Evolutionary conservation across 1,284 basidiomycete species (phyloP), one percentile per base, ranked within the genome.

Genomic region (Leccinum subrobustum): DNA sequence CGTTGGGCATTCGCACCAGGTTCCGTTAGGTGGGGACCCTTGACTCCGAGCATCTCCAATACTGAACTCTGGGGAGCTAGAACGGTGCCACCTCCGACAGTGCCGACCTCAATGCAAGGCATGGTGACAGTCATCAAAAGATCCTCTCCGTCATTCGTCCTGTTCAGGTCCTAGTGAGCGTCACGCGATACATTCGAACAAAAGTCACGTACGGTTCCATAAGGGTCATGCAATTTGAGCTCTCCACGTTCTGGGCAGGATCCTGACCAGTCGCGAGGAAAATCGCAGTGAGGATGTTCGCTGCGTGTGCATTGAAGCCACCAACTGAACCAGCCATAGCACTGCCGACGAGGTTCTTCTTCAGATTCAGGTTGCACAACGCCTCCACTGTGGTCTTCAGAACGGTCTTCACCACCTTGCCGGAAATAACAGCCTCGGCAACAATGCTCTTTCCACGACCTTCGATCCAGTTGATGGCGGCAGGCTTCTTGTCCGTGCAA

Each of bases 391-490:
- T 97, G 54, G 96, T 98, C 87, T 99, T 99, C 70, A 99, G 80
- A 68, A 99, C 95, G 39, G 79, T 84, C 81, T 89, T 89, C 63
- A 99, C 96, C 23, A 95, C 80, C 65, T 86, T 85, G 0, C 96
- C 96, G 0, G 96, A 92, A 27, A 99, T 81, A 52, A 98, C 83
- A 4, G 95, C 95, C 79, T 99, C 97, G 1, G 95, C 96, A 52
- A 98, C 96, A 23, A 99, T 92, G 60, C 90, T 92, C 89, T 99
- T 99, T 33, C 97, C 97, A 60, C 96, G 84, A 1, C 97, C 97
- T 77, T 98, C 96, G 68, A 99, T 98, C 97, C 97, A 99, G 80
- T 99, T 99, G 80, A 99, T 98, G 52, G 97, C 97, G 8, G 96
- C 95, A 0, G 97, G 93, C 81, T 99, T 99, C 89, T 99, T 99